These are phyloP conservation scores for Vaucheria bursata DNA, from an alignment of 352 stramenopile genomes.

Conservation along the genomic window DNA sequence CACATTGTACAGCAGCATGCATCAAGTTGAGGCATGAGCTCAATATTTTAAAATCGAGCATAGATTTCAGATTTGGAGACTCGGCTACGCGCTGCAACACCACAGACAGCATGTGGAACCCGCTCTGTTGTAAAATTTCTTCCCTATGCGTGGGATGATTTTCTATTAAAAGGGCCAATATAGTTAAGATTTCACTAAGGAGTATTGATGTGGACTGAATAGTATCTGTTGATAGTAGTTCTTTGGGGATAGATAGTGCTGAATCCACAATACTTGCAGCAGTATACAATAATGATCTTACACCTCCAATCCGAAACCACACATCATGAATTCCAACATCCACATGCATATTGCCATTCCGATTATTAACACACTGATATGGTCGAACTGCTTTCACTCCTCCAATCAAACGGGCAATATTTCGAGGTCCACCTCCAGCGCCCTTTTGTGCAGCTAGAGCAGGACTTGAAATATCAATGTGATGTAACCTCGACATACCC, in stretches of 20 bases:
- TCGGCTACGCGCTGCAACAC: slow-evolving; percentile 26
- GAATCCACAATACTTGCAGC: slow-evolving; percentile 2
- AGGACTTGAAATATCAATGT: slow-evolving; percentile 3
- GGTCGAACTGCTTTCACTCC: slow-evolving; percentile 2
- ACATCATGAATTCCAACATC: slow-evolving; percentile 29
- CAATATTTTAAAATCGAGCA: slow-evolving; percentile 17
- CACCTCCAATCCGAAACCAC: slow-evolving; percentile 31
- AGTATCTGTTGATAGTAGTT: background rate
- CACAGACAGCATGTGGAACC: slow-evolving; percentile 29
- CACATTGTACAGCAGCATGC: slow-evolving; percentile 7
- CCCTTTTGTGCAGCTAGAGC: slow-evolving; percentile 6
- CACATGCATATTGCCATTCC: slow-evolving; percentile 14
- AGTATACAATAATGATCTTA: slow-evolving; percentile 28
- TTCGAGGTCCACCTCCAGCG: background rate
- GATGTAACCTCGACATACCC: background rate
- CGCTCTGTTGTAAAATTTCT: slow-evolving; percentile 30
- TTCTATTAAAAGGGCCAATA: slow-evolving; percentile 23
- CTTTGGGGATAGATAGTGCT: background rate
- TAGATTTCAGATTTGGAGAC: background rate
- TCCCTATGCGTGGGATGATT: slow-evolving; percentile 25
- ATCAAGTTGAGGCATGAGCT: slow-evolving; percentile 32
- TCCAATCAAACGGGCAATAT: slow-evolving; percentile 16
- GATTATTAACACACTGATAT: slow-evolving; percentile 18
- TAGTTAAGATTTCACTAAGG: slow-evolving; percentile 27
- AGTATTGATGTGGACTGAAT: slow-evolving; percentile 12